A percentile compares a stretch with the other conserved stretches of the same genome.
These are phyloP conservation scores for Hsuehochloa calcarea DNA, from an alignment of 176 grass and related monocot genomes.

Conservation along the genomic window DNA sequence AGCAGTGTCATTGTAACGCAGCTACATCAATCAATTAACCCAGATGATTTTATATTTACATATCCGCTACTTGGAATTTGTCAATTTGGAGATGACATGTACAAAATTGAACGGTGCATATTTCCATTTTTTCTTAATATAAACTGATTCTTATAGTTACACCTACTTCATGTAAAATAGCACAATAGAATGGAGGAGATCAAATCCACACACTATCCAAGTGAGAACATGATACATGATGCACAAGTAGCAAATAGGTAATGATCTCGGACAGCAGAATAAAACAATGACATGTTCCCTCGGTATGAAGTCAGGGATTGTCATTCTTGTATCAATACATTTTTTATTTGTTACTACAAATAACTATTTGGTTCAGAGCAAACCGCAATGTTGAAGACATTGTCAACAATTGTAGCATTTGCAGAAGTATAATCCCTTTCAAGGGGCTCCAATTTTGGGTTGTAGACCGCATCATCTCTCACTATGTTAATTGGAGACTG, in stretches of 20 bases:
- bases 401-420: constrained; percentile 66
- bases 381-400: constrained; percentile 71
- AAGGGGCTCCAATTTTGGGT: constrained; percentile 52
- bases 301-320: neutral
- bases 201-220: neutral
- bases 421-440: constrained; percentile 55
- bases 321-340: neutral
- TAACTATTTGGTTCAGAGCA: constrained; percentile 29
- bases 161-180: neutral
- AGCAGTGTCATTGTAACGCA: constrained; percentile 47
- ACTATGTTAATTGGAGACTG: constrained; percentile 80
- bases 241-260: neutral
- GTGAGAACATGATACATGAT: neutral
- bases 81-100: neutral
- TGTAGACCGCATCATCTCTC: constrained; percentile 29
- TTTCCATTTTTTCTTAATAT: neutral
- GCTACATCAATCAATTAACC: constrained; percentile 27
- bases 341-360: neutral
- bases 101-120: neutral
- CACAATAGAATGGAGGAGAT: neutral
- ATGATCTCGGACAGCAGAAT: neutral
- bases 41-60: neutral
- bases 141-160: neutral
- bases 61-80: neutral
- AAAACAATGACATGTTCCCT: constrained; percentile 4